Conservation (phyloP, 2,329 filamentous ascomycete species). For the Penicillium occitanis region DNA sequence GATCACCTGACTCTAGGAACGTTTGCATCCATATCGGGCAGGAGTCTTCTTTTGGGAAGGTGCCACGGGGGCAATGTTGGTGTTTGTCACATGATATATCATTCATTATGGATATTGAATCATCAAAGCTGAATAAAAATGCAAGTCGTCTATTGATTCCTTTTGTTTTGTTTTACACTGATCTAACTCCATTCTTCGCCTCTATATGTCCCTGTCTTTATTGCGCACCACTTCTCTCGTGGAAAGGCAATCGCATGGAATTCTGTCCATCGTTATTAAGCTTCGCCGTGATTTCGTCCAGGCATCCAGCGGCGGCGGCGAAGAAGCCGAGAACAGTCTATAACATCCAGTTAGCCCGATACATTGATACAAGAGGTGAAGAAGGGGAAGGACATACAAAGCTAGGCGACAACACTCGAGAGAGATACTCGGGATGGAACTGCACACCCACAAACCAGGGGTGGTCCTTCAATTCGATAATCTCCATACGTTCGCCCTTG, state of each 20-base stretch:
- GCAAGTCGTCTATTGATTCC: not conserved
- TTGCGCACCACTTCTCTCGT: not conserved
- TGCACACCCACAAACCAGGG: conserved; percentile 84
- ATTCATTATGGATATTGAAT: too few relatives aligned
- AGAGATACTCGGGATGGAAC: conserved; percentile 80
- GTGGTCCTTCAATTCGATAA: conserved; percentile 78
- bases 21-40: not conserved
- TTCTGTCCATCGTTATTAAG: not conserved
- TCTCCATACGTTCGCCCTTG: conserved; percentile 75
- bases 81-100: not conserved
- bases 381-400: conserved; percentile 3
- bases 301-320: conserved; percentile 64
- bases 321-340: conserved; percentile 13
- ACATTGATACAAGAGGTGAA: not conserved
- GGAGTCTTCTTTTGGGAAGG: not conserved
- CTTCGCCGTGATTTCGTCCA: conserved; percentile 48
- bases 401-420: conserved; percentile 70
- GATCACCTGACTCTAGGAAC: not conserved
- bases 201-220: not conserved
- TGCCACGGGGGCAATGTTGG: not conserved
- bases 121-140: not conserved
- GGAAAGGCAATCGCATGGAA: conserved; percentile 4
- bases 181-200: not conserved
- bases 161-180: not conserved
- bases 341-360: not conserved